Evolutionary conservation across 2,329 filamentous ascomycete species (phyloP), one percentile per base, ranked within the genome.

Genomic region (Xylariaceae sp.): DNA sequence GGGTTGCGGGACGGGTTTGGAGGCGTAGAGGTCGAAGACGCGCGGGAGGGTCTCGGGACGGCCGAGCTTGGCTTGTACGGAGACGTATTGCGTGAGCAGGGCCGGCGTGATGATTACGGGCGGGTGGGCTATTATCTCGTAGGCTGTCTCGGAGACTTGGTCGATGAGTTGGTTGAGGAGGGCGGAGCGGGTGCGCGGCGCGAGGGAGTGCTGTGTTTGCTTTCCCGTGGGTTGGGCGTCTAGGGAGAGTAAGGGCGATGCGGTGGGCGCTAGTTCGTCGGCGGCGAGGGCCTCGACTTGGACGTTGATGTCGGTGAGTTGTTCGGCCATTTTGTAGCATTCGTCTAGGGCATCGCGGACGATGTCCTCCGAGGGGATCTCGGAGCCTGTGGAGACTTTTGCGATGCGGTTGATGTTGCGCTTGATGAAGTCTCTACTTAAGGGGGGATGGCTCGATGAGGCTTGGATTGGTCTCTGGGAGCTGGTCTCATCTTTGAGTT

Each of bases 11-110:
- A 86, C 78, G 8, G 90, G 88, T 74, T 97, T 99, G 66, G 84
- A 84, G 53, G 90, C 90, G 72, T 93, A 97, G 56, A 97, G 80
- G 58, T 86, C 78, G 69, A 99, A 88, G 48, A 92, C 84, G 61
- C 87, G 83, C 5, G 93, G 91, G 63, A 97, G 83, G 50, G 89
- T 86, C 64, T 90, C 84, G 2, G 91, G 87, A 58, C 82, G 85
- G 62, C 85, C 83, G 49, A 97, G 82, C 9, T 86, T 80, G 34
- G 86, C 80, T 72, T 96, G 91, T 50, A 90, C 84, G 44, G 83
- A 80, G 62, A 96, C 86, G 73, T 97, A 97, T 66, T 83, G 74
- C 59, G 82, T 78, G 45, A 97, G 83, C 39, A 93, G 78, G 35
- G 82, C 77, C 7, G 88, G 84, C 3, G 89, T 89, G 70, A 97